These are phyloP conservation scores for Colletotrichum neosansevieriae DNA, from an alignment of 2,329 filamentous ascomycete species.

Conservation along the genomic window DNA sequence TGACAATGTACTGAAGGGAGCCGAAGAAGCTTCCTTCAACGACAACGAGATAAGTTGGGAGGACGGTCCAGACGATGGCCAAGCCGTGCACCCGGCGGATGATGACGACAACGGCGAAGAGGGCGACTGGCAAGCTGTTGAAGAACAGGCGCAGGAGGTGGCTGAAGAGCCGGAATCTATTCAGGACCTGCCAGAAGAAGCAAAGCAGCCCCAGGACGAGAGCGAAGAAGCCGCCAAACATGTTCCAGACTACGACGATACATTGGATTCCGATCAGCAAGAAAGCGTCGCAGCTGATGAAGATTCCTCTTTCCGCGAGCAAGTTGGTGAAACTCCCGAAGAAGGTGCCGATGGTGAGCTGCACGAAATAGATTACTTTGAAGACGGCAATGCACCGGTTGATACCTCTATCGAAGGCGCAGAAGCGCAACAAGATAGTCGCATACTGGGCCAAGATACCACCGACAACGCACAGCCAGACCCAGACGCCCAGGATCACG, in stretches of 20 bases:
- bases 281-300: neutral
- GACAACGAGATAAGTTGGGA: slow-evolving; percentile 43
- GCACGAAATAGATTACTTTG: slow-evolving; percentile 49
- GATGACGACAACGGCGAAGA: neutral
- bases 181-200: slow-evolving; percentile 13
- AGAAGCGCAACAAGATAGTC: slow-evolving; percentile 9
- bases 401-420: slow-evolving; percentile 25
- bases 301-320: slow-evolving; percentile 30
- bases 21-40: slow-evolving; percentile 4
- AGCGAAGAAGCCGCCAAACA: slow-evolving; percentile 40
- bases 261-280: neutral
- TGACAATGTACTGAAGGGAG: neutral
- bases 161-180: slow-evolving; percentile 39
- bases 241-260: slow-evolving; percentile 38
- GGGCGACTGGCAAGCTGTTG: slow-evolving; percentile 30
- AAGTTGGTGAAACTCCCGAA: slow-evolving; percentile 16
- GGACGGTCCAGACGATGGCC: slow-evolving; percentile 17
- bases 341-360: slow-evolving; percentile 36
- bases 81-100: neutral
- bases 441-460: slow-evolving; percentile 12
- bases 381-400: slow-evolving; percentile 52
- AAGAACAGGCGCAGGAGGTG: neutral
- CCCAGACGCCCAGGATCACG: slow-evolving; percentile 4
- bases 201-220: slow-evolving; percentile 20
- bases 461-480: slow-evolving; percentile 20